Conservation (phyloP, 169 alveolate genomes). For the Plasmodium gaboni region DNA sequence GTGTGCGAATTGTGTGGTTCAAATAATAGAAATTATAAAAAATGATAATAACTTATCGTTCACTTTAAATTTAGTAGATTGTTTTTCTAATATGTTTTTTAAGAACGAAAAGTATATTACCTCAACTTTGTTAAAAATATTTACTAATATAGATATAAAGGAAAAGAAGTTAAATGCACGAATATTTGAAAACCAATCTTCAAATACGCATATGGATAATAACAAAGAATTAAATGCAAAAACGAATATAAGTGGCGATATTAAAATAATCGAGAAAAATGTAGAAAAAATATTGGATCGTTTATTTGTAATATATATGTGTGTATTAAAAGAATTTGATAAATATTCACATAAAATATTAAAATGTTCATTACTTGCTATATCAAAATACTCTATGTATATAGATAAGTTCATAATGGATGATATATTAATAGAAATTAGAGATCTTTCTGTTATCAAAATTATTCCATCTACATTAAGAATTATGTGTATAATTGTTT, state of each 20-base stretch:
- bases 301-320: conserved; percentile 49
- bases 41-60: conserved; percentile 48
- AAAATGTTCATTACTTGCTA: conserved; percentile 41
- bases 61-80: conserved; percentile 26
- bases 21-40: conserved; percentile 42
- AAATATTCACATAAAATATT: conserved; percentile 31
- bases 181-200: conserved; percentile 15
- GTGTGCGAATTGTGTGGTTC: conserved; percentile 52
- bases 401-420: conserved; percentile 67
- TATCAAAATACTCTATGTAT: conserved; percentile 46
- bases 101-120: conserved; percentile 26
- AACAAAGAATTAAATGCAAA: conserved; percentile 22
- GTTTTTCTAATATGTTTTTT: conserved; percentile 38
- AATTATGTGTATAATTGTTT: conserved; percentile 17
- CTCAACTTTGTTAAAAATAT: conserved; percentile 35
- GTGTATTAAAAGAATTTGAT: conserved; percentile 43
- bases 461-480: not conserved
- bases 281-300: conserved; percentile 59
- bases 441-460: conserved; percentile 20
- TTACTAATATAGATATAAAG: conserved; percentile 30
- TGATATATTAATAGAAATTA: conserved; percentile 55
- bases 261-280: conserved; percentile 51
- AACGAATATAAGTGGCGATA: conserved; percentile 62
- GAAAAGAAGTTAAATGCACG: conserved; percentile 67
- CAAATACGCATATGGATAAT: not conserved